Base-by-base conservation (phyloP, 306 rosid species). In the Lathyrus oleraceus region DNA sequence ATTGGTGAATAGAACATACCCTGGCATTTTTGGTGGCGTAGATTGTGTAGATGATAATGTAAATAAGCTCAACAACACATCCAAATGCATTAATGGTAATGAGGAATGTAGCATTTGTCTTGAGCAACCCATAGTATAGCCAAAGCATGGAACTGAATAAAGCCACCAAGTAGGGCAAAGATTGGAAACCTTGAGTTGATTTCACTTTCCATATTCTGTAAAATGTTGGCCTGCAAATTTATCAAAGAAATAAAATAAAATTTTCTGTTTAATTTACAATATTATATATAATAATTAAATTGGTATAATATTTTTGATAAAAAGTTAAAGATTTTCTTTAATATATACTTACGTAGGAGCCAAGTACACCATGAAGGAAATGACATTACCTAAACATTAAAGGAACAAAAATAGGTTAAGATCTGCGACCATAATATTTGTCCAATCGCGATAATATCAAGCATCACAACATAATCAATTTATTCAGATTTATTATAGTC, bases 161-260 rank as follows among this genome's bases (percentile, higher is more conserved):
- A 6, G 97, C 89, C 5, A 85, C 95, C 76, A 94, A 61, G 80
- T 94, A 94, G 0, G 97, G 97, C 27, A 94, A 30, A 1, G 95
- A 82, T 13, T 86, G 95, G 68, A 94, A 94, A 1, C 81, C 86
- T 67, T 86, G 84, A 0, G 96, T 86, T 0, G 99, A 83, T 85
- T 89, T 94, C 67, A 20, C 89, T 62, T 65, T 82, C 81, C 49
- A 86, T 52, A 94, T 85, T 51, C 86, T 53, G 44, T 75, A 77
- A 70, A 94, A 94, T 4, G 99, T 94, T 12, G 91, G 85, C 73
- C 97, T 94, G 74, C 67, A 66, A 48, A 40, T 65, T 19, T 4
- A 32, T 10, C n/a, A 56, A 57, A 47, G 6, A 0, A 40, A 9
- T 2, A 8, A 13, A 53, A 53, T 9, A 4, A 62, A 64, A 43